Conservation (phyloP, 2,329 filamentous ascomycete species). For the Massarina eburnea region DNA sequence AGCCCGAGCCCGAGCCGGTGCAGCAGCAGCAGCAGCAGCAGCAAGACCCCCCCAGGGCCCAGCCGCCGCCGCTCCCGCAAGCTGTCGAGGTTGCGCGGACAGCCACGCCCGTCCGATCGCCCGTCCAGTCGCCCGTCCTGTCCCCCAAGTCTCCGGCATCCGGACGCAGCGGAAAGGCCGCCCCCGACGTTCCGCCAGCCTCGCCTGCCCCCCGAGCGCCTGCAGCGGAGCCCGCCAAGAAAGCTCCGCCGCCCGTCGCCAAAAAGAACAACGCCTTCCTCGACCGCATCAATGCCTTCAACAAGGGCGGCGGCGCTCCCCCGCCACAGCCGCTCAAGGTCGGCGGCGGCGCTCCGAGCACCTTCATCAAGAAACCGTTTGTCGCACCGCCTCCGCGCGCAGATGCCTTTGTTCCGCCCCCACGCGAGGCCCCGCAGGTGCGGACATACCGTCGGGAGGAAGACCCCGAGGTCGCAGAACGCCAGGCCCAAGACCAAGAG, state of each 20-base stretch:
- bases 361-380: slow-evolving; percentile 95
- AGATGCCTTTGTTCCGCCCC: slow-evolving; percentile 82
- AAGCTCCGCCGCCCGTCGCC: slow-evolving; percentile 65
- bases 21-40: no score
- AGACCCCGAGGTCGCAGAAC: slow-evolving; percentile 67
- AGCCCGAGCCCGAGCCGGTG: slow-evolving; percentile 22
- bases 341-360: slow-evolving; percentile 58
- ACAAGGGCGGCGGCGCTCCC: slow-evolving; percentile 82
- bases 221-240: slow-evolving; percentile 46
- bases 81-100: slow-evolving; percentile 29
- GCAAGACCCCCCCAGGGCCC: slow-evolving; percentile 39
- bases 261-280: slow-evolving; percentile 90
- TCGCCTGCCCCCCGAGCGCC: slow-evolving; percentile 45
- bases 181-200: slow-evolving; percentile 17
- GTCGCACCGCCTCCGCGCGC: slow-evolving; percentile 92
- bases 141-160: slow-evolving; percentile 34
- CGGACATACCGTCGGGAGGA: slow-evolving; percentile 87
- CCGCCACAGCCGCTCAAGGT: slow-evolving; percentile 92
- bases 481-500: slow-evolving; percentile 66
- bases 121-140: slow-evolving; percentile 21
- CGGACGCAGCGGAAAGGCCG: slow-evolving; percentile 19
- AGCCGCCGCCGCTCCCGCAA: slow-evolving; percentile 39
- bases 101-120: no score
- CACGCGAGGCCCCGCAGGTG: slow-evolving; percentile 67
- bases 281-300: slow-evolving; percentile 96